Percentiles rank a stretch among this genome's conserved stretches.
Evolutionary conservation across 768 basidiomycete species (phyloP).

Genomic region (Podaxis pistillaris): DNA sequence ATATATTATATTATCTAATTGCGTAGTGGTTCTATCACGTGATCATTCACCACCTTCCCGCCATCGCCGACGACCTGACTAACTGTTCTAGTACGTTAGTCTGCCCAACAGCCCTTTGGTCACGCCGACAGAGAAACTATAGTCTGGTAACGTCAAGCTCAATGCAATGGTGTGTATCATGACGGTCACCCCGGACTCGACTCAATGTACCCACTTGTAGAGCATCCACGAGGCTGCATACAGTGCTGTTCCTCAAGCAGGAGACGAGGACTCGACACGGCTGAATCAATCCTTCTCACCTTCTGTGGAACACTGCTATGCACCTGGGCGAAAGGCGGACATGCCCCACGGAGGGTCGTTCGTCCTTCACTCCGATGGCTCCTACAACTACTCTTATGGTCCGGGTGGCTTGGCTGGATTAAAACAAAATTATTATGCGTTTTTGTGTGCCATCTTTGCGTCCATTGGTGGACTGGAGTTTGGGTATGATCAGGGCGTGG

Average conservation of each 20-base stretch:
- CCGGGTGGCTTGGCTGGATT: conserved; percentile 68
- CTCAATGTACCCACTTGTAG: background rate
- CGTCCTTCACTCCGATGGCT: conserved; percentile 32
- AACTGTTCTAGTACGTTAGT: too few species aligned
- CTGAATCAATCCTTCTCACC: background rate
- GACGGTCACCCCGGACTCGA: background rate
- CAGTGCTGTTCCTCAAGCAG: background rate
- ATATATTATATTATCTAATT: too few species aligned
- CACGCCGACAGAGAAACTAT: too few species aligned
- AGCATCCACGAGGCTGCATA: background rate
- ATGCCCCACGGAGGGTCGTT: conserved; percentile 27
- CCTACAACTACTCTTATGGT: conserved; percentile 72
- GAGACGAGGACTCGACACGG: background rate
- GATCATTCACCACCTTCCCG: too few species aligned
- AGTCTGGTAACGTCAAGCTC: background rate
- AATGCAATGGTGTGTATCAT: background rate
- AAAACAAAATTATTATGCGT: conserved; percentile 59
- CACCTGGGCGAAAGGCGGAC: background rate
- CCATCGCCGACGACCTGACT: too few species aligned
- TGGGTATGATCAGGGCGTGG: conserved; percentile 83
- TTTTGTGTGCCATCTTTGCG: conserved; percentile 70
- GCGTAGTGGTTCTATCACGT: too few species aligned
- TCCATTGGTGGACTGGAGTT: conserved; percentile 78
- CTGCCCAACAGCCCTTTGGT: too few species aligned
- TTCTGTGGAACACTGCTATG: background rate